Evolutionary conservation across 2,329 filamentous ascomycete genomes (phyloP), one percentile per base, ranked within the genome.

Genomic region (Sporothrix inflata): DNA sequence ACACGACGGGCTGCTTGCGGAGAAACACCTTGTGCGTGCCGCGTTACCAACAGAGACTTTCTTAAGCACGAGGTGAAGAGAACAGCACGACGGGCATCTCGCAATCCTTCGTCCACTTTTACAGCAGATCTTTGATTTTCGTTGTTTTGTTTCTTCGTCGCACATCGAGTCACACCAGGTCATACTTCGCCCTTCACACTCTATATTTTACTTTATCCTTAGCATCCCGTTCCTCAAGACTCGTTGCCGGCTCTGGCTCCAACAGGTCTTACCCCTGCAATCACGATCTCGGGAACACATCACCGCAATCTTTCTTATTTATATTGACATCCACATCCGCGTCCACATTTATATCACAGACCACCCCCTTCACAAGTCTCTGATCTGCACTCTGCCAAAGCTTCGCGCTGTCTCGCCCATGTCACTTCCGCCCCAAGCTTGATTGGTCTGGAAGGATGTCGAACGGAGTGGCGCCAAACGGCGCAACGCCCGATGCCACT

Each of bases 371-470:
- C 14, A 19, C 65, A 38, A 16, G 21, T 27, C 38, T 27, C 19
- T 40, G 21, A 27, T 27, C 21, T 11, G n/a, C 38, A n/a, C 21
- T 12, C 38, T 21, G 11, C 2, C 21, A 4, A n/a, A 51, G 19
- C 27, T 34, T 12, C 27, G 19, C 65, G n/a, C 27, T 38, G 27
- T 34, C 27, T 19, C 4, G 19, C 21, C 65, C 27, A 67, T 67
- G 65, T 51, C 65, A 34, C 27, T 24, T 12, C 45, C 27, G 8
- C 4, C 24, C 65, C 30, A 53, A 14, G 27, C 19, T 34, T 19
- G 16, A 67, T n/a, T 49, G 30, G 65, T 9, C 57, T 38, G 61
- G n/a, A 34, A 57, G 45, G 69, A 71, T 63, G 57, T 71, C 69
- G 12, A 42, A 60, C 38, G 66, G 66, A 42, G 49, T 55, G 34